A percentile compares a stretch with the other conserved stretches of the same genome.
Evolutionary conservation across 2,329 filamentous ascomycete genomes (phyloP).

Genomic region (Alternaria hordeiaustralica): DNA sequence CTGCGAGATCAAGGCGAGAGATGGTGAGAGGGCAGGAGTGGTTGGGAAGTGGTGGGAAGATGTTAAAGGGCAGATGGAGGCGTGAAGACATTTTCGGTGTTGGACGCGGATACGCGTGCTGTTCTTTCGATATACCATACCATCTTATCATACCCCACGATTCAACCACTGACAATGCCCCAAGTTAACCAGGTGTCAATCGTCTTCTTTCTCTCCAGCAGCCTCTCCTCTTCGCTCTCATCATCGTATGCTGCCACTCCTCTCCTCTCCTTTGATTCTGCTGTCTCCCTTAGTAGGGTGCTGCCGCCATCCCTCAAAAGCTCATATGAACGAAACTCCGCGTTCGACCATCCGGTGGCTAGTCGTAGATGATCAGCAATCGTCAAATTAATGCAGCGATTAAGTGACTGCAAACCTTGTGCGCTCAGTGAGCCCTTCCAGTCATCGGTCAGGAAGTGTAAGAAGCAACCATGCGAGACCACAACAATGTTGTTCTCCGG

Average conservation of each 20-base stretch:
- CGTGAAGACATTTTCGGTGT: not conserved
- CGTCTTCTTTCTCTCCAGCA: not conserved
- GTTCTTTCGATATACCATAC: not conserved
- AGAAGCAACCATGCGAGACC: not conserved
- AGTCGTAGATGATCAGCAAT: not conserved
- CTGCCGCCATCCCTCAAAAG: not conserved
- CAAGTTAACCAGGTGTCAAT: not conserved
- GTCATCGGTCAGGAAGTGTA: not conserved
- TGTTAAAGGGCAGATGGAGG: not conserved
- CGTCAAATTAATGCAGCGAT: not conserved
- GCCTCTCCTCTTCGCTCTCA: not conserved
- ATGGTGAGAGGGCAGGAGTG: not conserved
- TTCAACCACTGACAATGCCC: not conserved
- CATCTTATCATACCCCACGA: not conserved
- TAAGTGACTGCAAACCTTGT: not conserved
- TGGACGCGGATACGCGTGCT: not conserved
- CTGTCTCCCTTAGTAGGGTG: not conserved
- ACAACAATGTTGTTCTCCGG: not conserved
- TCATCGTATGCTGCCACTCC: not conserved
- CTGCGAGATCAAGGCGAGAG: not conserved
- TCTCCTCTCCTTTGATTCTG: not conserved
- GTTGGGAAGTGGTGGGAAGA: not conserved
- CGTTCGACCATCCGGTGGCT: not conserved
- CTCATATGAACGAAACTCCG: not conserved
- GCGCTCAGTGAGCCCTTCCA: not conserved